Evolutionary conservation across 805 yeast species (phyloP).

Genomic region (Pichia occidentalis): DNA sequence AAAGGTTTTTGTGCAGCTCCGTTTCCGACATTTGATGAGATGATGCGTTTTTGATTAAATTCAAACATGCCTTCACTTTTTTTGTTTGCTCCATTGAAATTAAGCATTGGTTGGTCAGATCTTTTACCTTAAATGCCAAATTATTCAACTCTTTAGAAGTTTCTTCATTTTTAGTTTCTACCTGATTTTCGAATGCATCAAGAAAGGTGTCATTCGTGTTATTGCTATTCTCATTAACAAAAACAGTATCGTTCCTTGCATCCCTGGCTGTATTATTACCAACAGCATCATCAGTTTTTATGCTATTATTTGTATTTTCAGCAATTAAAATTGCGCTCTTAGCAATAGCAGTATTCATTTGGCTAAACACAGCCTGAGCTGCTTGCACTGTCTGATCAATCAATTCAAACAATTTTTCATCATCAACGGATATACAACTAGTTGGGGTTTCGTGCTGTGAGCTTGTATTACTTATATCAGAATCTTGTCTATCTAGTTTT

Average conservation of each 20-base stretch:
- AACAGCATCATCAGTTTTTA: neutral
- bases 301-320: slow-evolving; percentile 19
- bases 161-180: neutral
- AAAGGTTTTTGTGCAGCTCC: slow-evolving; percentile 58
- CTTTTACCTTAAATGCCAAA: slow-evolving; percentile 62
- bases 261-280: too few species aligned
- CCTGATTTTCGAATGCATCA: neutral
- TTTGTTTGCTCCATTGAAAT: slow-evolving; percentile 79
- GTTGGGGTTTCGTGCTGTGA: slow-evolving; percentile 1
- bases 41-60: slow-evolving; percentile 35
- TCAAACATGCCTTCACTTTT: slow-evolving; percentile 49
- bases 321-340: slow-evolving; percentile 55
- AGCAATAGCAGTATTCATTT: slow-evolving; percentile 60
- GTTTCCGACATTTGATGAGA: slow-evolving; percentile 16
- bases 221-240: slow-evolving; percentile 3
- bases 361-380: slow-evolving; percentile 74
- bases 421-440: slow-evolving; percentile 19
- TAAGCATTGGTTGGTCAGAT: slow-evolving; percentile 69
- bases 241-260: too few species aligned
- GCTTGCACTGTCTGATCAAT: slow-evolving; percentile 32
- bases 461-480: slow-evolving; percentile 22
- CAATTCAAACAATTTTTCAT: slow-evolving; percentile 26
- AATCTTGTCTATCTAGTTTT: slow-evolving; percentile 26
- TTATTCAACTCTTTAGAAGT: slow-evolving; percentile 15
- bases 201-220: too few species aligned